Evolutionary conservation across 495 filamentous ascomycete genomes (phyloP), one percentile per base, ranked within the genome.

Genomic region (Neurospora sp.): DNA sequence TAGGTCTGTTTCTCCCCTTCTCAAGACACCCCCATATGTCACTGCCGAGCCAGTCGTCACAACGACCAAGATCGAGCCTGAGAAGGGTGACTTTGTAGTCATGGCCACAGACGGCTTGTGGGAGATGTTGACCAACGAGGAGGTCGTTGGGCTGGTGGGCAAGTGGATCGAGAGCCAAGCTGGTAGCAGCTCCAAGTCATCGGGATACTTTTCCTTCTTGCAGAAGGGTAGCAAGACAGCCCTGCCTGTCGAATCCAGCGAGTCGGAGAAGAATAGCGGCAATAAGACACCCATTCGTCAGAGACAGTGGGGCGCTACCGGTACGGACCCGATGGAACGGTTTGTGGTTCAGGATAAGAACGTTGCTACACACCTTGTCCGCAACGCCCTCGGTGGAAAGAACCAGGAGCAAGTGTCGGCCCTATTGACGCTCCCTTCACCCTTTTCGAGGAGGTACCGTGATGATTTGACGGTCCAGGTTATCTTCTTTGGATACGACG

Each of bases 121-220:
- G 96, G 96, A 99, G 83, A 98, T 98, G 95, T 85, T 99, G 70
- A 97, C 93, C 70, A 99, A 98, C 79, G 96, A 99, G 79, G 96
- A 99, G 83, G 96, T 98, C 2, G 91, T 99, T 69, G 96, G 96
- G 0, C 86, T 99, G 8, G 96, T 99, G 15, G 96, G 95, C 4
- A 92, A 95, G 80, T 99, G 96, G 96, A 87, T 99, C 43, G 95
- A 99, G 78, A 87, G 89, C 66, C 92, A 94, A 76, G 82, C 86
- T 69, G 78, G 83, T 19, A 81, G 83, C 42, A 77, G 74, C 13
- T 74, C 78, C 7, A 79, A 76, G 21, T 80, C 81, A 70, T 83
- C 87, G 39, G 86, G 85, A 70, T 83, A 87, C 71, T 91, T 89
- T 78, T 87, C 87, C 40, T 81, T 81, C 34, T 76, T 85, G 43